Conservation (phyloP, 1,284 basidiomycete genomes). For the Moniliophthora roreri region DNA sequence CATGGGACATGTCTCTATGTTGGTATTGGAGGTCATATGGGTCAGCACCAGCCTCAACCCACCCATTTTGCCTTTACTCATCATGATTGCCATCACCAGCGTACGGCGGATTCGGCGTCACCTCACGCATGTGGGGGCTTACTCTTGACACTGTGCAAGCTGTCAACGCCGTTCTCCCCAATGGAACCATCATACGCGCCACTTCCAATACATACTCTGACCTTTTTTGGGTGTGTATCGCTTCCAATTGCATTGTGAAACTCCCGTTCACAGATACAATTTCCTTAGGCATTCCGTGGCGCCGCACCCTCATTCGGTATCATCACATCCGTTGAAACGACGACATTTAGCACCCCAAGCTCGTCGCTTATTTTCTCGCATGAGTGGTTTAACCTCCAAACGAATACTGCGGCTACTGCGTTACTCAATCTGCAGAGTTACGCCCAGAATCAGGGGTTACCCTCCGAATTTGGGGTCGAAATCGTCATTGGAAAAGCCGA, state of each 20-base stretch:
- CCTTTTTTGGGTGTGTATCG: constrained; percentile 28
- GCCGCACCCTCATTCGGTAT: constrained; percentile 32
- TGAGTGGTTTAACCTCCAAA: constrained; percentile 13
- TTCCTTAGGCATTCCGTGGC: constrained; percentile 32
- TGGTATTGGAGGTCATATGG: constrained; percentile 26
- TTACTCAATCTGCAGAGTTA: constrained; percentile 20
- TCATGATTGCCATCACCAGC: neutral
- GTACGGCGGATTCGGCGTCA: constrained; percentile 26
- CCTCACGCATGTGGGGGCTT: constrained; percentile 28
- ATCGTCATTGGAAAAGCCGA: constrained; percentile 6
- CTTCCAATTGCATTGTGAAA: too few species aligned
- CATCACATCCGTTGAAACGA: constrained; percentile 26
- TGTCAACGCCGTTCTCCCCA: constrained; percentile 27
- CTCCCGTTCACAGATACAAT: too few species aligned
- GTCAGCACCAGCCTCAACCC: neutral
- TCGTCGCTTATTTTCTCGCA: constrained; percentile 22
- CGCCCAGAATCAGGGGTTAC: constrained; percentile 10
- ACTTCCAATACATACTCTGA: constrained; percentile 23
- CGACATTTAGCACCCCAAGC: constrained; percentile 25
- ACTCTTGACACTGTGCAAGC: constrained; percentile 27
- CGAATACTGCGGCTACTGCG: constrained; percentile 13
- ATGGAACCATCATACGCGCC: constrained; percentile 27
- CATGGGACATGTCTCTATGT: constrained; percentile 31
- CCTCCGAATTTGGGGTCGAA: constrained; percentile 15
- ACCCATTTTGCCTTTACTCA: neutral